Conservation (phyloP, 306 rosid genomes). For the Pyrus pyrifolia region DNA sequence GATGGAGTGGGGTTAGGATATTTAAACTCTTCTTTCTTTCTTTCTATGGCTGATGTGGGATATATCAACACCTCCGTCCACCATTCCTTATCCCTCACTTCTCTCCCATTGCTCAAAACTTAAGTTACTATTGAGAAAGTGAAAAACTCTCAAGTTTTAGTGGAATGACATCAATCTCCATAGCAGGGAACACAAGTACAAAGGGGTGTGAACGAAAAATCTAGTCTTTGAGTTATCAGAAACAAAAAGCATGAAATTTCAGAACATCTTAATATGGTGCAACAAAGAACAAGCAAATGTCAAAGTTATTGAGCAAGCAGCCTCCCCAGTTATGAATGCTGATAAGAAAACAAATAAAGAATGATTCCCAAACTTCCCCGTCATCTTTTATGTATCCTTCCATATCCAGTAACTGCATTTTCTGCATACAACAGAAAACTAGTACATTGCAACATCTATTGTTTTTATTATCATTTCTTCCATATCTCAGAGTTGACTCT, state of each 20-base stretch:
- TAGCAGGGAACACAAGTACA: too few species aligned
- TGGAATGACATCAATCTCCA: too few species aligned
- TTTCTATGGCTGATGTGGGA: too few species aligned
- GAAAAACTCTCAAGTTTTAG: too few species aligned
- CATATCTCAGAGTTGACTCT: conserved; percentile 4
- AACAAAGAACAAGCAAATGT: neutral
- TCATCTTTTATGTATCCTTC: neutral
- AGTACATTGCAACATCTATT: conserved; percentile 4
- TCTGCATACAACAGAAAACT: neutral
- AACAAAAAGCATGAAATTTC: neutral
- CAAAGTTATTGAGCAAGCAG: neutral
- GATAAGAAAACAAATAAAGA: neutral
- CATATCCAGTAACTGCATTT: neutral
- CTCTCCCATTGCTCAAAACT: too few species aligned
- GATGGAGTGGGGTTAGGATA: too few species aligned
- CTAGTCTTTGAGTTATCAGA: neutral
- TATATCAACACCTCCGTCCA: too few species aligned
- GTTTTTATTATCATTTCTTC: neutral
- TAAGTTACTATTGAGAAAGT: too few species aligned
- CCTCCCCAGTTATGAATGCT: neutral
- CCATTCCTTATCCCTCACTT: too few species aligned
- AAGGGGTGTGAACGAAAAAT: neutral
- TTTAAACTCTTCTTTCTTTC: too few species aligned
- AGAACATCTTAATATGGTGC: neutral
- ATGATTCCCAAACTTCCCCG: neutral